phyloP scores from a whole-genome alignment of 2,329 filamentous ascomycete genomes.

The Cytospora leucostoma region DNA sequence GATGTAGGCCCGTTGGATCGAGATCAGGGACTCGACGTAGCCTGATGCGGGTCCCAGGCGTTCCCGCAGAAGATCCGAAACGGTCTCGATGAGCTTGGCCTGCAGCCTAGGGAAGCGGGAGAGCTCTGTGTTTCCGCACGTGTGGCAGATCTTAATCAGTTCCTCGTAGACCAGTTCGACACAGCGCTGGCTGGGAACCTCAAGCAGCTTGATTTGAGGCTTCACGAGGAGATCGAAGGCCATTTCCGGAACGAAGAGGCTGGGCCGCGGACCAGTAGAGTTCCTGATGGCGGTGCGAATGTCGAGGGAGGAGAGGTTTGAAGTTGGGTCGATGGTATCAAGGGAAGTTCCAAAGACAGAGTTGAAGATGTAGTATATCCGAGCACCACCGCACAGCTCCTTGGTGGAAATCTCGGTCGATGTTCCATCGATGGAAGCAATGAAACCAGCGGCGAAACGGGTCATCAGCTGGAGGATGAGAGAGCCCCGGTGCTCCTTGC shows the following conservation, averaged over 20 bases:
- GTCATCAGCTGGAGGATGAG: constrained; percentile 98
- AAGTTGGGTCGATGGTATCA: constrained; percentile 93
- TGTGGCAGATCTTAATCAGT: constrained; percentile 98
- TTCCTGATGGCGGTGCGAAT: constrained; percentile 98
- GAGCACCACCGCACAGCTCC: constrained; percentile 89
- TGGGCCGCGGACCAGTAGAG: constrained; percentile 92
- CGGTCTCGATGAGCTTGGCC: constrained; percentile 95
- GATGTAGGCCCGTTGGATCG: constrained; percentile 97
- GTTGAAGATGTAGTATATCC: constrained; percentile 99
- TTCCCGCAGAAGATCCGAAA: constrained; percentile 92
- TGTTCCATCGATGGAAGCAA: constrained; percentile 97
- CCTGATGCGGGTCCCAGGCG: constrained; percentile 83
- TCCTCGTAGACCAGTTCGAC: constrained; percentile 99
- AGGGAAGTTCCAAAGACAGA: constrained; percentile 96
- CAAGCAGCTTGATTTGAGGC: constrained; percentile 95
- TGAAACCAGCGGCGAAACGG: constrained; percentile 95
- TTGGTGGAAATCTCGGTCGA: constrained; percentile 99
- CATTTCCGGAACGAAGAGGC: constrained; percentile 94
- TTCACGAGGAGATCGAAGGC: constrained; percentile 97
- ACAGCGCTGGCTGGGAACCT: constrained; percentile 92
- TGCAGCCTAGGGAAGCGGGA: constrained; percentile 90
- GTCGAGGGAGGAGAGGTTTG: constrained; percentile 89
- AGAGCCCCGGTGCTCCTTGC: constrained; percentile 93
- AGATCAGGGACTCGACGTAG: constrained; percentile 95
- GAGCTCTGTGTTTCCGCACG: constrained; percentile 92